These are phyloP conservation scores for Raphanus raphanistrum DNA, from an alignment of 345 rosid species.

Conservation along the genomic window DNA sequence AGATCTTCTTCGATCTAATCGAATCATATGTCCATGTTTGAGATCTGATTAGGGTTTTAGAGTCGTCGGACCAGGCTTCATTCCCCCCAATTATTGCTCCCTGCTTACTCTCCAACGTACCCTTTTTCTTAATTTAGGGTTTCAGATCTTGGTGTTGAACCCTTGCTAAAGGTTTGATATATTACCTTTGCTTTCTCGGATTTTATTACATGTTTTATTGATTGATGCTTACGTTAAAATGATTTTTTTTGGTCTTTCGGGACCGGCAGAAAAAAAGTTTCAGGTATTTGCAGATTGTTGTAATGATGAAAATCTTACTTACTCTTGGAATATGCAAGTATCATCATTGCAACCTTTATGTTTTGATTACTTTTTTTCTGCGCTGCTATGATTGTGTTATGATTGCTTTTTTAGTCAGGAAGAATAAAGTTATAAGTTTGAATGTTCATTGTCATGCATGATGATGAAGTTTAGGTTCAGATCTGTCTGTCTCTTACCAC, in stretches of 20 bases:
- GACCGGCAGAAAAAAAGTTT: slow-evolving; percentile 7
- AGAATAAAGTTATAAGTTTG: slow-evolving; percentile 10
- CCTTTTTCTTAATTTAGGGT: slow-evolving; percentile 11
- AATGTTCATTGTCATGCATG: slow-evolving; percentile 14
- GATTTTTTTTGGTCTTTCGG: slow-evolving; percentile 23
- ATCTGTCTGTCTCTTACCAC: slow-evolving; percentile 23
- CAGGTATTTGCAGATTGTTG: slow-evolving; percentile 52
- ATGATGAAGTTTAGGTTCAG: slow-evolving; percentile 46
- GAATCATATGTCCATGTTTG: background rate
- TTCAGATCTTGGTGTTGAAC: slow-evolving; percentile 10
- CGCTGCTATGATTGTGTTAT: slow-evolving; percentile 38
- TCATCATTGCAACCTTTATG: slow-evolving; percentile 52
- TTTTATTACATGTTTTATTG: background rate
- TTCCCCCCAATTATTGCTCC: slow-evolving; percentile 90
- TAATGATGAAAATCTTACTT: slow-evolving; percentile 57
- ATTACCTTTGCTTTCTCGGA: slow-evolving; percentile 1
- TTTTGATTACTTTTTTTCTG: slow-evolving; percentile 28
- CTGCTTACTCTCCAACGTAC: slow-evolving; percentile 1
- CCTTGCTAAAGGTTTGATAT: slow-evolving; percentile 41
- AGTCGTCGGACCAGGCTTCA: slow-evolving; percentile 99
- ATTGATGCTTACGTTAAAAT: background rate
- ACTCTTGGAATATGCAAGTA: slow-evolving; percentile 32
- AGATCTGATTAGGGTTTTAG: slow-evolving; percentile 42
- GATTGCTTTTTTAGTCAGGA: slow-evolving; percentile 27
- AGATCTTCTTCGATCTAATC: slow-evolving; percentile 13